Conservation (phyloP, 106 monocot species). For the Alisma plantagoaquatica region DNA sequence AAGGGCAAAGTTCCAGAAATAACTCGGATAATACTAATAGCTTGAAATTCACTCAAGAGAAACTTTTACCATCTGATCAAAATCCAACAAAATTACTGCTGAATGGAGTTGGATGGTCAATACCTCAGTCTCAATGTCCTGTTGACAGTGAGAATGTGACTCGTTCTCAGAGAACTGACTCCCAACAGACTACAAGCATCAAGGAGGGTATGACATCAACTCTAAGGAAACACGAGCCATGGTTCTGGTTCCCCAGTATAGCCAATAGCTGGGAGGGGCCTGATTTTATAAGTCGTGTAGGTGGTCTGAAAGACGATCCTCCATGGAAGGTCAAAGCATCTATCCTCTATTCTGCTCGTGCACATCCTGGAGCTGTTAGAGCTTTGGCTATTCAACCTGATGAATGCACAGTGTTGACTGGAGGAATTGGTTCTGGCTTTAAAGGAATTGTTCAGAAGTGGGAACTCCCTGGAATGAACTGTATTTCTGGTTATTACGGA, state of each 20-base stretch:
- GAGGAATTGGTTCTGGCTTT: slow-evolving; percentile 94
- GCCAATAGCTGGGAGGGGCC: slow-evolving; percentile 37
- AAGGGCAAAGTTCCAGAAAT: slow-evolving; percentile 33
- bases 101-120: slow-evolving; percentile 83
- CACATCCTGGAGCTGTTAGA: slow-evolving; percentile 81
- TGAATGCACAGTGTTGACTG: slow-evolving; percentile 76
- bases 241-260: slow-evolving; percentile 87
- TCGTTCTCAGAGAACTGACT: slow-evolving; percentile 26
- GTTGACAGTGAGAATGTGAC: slow-evolving; percentile 20
- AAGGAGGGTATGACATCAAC: slow-evolving; percentile 9
- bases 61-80: slow-evolving; percentile 31
- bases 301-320: slow-evolving; percentile 51
- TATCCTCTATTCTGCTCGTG: slow-evolving; percentile 66
- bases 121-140: slow-evolving; percentile 67
- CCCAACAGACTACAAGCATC: slow-evolving; percentile 18
- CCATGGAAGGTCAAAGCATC: slow-evolving; percentile 88
- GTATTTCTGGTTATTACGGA: slow-evolving; percentile 90
- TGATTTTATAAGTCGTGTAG: slow-evolving; percentile 54
- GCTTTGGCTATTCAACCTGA: slow-evolving; percentile 60
- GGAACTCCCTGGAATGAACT: slow-evolving; percentile 79
- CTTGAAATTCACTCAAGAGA: slow-evolving; percentile 25
- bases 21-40: slow-evolving; percentile 17
- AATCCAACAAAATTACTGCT: slow-evolving; percentile 72
- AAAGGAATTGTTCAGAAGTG: slow-evolving; percentile 94
- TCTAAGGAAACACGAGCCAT: slow-evolving; percentile 38